Evolutionary conservation across 345 rosid genomes (phyloP).

Genomic region (Sisymbrium altissimum): DNA sequence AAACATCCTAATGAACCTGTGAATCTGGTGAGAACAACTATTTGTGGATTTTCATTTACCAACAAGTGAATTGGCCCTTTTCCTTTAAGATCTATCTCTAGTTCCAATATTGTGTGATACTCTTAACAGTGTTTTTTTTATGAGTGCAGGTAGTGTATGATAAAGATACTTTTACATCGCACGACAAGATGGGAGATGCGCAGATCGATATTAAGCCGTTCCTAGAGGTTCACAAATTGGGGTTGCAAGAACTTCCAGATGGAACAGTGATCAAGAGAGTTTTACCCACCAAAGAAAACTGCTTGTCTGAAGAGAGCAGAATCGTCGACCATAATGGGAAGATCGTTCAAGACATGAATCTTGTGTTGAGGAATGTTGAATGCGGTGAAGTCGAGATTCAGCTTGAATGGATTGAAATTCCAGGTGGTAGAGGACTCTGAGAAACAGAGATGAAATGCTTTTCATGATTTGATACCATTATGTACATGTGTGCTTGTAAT

Average conservation of each 20-base stretch:
- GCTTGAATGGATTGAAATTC: conserved; percentile 60
- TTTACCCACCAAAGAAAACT: conserved; percentile 44
- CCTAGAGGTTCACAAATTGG: conserved; percentile 45
- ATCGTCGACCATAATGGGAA: conserved; percentile 46
- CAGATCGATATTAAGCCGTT: conserved; percentile 57
- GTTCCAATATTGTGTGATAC: background rate
- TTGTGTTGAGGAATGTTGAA: conserved; percentile 54
- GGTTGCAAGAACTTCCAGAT: conserved; percentile 46
- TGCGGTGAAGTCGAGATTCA: conserved; percentile 63
- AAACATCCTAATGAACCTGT: conserved; percentile 42
- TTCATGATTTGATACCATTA: background rate
- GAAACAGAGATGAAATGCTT: background rate
- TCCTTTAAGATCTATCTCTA: background rate
- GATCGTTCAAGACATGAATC: conserved; percentile 52
- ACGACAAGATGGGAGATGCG: conserved; percentile 86
- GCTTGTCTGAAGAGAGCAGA: conserved; percentile 55
- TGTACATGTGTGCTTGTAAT: background rate
- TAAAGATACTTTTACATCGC: conserved; percentile 61
- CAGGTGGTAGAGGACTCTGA: conserved; percentile 36
- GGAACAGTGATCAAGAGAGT: conserved; percentile 51
- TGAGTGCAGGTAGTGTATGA: conserved; percentile 61
- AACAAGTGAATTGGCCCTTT: background rate
- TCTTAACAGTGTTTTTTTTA: background rate
- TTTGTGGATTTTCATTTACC: too few species aligned
- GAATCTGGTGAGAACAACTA: conserved; percentile 45